Evolutionary conservation across 208 protist species (phyloP), one percentile per base, ranked within the genome.

Genomic region (Trypanosoma caninum): DNA sequence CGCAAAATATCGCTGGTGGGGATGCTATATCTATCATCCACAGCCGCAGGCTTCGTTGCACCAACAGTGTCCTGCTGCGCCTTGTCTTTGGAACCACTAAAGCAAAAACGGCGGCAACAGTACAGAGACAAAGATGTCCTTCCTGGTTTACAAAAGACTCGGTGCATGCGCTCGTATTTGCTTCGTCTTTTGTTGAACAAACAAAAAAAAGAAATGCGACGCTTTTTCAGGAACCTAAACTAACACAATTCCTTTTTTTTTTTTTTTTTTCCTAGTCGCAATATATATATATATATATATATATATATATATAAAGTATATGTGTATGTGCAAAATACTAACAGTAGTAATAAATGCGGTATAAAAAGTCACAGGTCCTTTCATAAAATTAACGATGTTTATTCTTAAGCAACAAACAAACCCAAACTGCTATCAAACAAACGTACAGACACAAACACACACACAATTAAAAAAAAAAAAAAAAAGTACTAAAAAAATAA

Each of bases 1-100:
- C 65, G 56, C n/a, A 92, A 14, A 16, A 89, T 71, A 23, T 86
- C 81, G 40, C 74, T 59, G 7, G 80, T 69, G 22, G 65, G 59
- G 31, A 78, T 74, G 30, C 54, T 73, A 50, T 82, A 78, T 45
- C 54, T 22, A 27, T 45, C 48, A 34, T 23, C 34, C 25, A 8
- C 59, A 33, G 56, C 35, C n/a, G 51, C 25, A 22, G 30, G 22
- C 3, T 54, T n/a, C 3, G 61, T 22, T 20, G 28, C 65, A 0
- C 5, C 52, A 48, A 18, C 44, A 2, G 22, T 22, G 10, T 37
- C 18, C 2, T 30, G 30, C 48, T 14, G 2, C 18, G 18, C 27
- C 4, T 9, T 25, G 31, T 13, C 33, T 27, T 41, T 27, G 25
- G 13, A 3, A 14, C 30, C 28, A 28, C 27, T 25, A 2, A 45